Evolutionary conservation across 352 stramenopile species (phyloP), one percentile per base, ranked within the genome.

Genomic region (Globisporangium alternatum): DNA sequence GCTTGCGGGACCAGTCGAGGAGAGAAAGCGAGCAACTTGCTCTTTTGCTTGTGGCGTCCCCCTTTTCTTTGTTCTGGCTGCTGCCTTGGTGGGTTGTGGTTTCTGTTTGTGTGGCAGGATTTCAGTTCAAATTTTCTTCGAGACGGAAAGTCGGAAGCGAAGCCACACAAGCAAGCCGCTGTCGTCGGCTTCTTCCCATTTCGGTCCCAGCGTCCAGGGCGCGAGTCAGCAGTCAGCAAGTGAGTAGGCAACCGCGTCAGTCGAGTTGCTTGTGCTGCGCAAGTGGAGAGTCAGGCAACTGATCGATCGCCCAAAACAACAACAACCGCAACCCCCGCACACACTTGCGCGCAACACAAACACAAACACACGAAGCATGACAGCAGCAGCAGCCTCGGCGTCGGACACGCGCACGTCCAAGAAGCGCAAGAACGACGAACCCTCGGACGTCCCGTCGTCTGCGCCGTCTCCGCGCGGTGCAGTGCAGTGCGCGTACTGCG

Each of bases 71-170:
- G 33, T 43, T 57, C 30, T 6, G 49, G 31, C 41, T 47, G 22
- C 49, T 31, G 10, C 21, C 28, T 58, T 22, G 51, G 28, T 56
- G 28, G 51, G 28, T 41, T 56, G 52, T 31, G 52, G 12, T 58
- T 58, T 58, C 33, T 45, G 35, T 2, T 41, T 41, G 35, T 8
- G 49, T 5, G 30, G n/a, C 56, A 71, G 67, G 75, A 79, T 82
- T 82, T 82, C 75, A 82, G 68, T 78, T 66, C 69, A 69, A 77
- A 77, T 65, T 68, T 69, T 80, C 74, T 75, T 79, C 62, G 65
- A 65, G 71, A 74, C 71, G 65, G 68, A 75, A 51, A 31, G 67
- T 79, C 74, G 71, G 68, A 78, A 77, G 61, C 57, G 54, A 60
- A 60, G 33, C 54, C 54, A 60, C 54, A 30, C 33, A 60, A 39